Conservation (phyloP, 2,329 filamentous ascomycete genomes). For the Metarhizium album region DNA sequence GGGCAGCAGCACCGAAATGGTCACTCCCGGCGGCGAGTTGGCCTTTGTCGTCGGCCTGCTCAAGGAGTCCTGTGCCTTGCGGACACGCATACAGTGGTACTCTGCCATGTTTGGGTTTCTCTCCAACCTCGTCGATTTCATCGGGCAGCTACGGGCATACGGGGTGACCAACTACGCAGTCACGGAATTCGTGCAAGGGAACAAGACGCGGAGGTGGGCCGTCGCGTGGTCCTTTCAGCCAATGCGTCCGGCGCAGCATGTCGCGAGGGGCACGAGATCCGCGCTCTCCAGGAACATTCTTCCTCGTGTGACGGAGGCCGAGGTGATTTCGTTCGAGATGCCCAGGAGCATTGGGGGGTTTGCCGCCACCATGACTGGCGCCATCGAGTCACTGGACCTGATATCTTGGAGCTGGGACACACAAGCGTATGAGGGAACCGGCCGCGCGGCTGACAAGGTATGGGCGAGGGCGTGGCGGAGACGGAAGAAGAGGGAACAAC, state of each 20-base stretch:
- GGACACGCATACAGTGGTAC: slow-evolving; percentile 68
- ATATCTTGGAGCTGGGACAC: slow-evolving; percentile 53
- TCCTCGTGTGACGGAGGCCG: slow-evolving; percentile 30
- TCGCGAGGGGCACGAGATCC: slow-evolving; percentile 33
- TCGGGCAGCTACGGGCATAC: slow-evolving; percentile 47
- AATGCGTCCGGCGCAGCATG: slow-evolving; percentile 45
- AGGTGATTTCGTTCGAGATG: slow-evolving; percentile 34
- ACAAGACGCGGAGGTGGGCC: slow-evolving; percentile 74
- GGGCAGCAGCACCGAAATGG: slow-evolving; percentile 75
- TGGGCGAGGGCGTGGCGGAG: slow-evolving; percentile 69
- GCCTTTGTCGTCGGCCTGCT: slow-evolving; percentile 64
- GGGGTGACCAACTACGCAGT: slow-evolving; percentile 70
- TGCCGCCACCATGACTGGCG: slow-evolving; percentile 26
- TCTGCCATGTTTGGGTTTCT: slow-evolving; percentile 83
- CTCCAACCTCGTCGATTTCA: slow-evolving; percentile 50
- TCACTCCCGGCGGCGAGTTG: slow-evolving; percentile 66
- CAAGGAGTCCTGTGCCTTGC: slow-evolving; percentile 51
- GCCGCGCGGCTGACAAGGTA: slow-evolving; percentile 58
- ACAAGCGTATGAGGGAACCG: slow-evolving; percentile 42
- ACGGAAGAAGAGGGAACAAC: slow-evolving; percentile 42
- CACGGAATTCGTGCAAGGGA: slow-evolving; percentile 67
- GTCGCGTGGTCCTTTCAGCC: slow-evolving; percentile 76
- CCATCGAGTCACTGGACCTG: slow-evolving; percentile 47
- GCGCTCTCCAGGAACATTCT: slow-evolving; percentile 28
- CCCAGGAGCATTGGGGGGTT: slow-evolving; percentile 28